A percentile compares a stretch with the other conserved stretches of the same genome.
Conservation (phyloP, 805 yeast species). For the Hanseniaspora clermontiae region DNA sequence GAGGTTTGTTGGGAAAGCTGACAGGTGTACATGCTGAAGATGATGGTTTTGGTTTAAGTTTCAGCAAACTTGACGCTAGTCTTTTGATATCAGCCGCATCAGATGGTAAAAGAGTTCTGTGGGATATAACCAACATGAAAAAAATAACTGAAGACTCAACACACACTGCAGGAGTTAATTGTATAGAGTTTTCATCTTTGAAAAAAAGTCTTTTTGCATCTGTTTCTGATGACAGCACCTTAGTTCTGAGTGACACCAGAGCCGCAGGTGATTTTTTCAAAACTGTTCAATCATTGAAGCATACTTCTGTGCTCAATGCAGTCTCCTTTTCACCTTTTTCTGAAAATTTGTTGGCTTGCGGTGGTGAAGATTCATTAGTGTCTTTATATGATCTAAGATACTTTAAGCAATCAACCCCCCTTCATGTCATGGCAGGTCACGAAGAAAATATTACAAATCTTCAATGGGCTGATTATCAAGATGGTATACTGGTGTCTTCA, state of each 20-base stretch:
- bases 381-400: constrained; percentile 53
- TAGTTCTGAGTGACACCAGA: constrained; percentile 46
- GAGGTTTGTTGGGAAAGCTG: constrained; percentile 26
- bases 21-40: constrained; percentile 37
- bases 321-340: constrained; percentile 55
- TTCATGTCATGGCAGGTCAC: constrained; percentile 74
- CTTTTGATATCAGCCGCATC: constrained; percentile 51
- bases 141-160: constrained; percentile 21
- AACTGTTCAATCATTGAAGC: constrained; percentile 18
- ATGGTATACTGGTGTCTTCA: constrained; percentile 66
- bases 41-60: constrained; percentile 65
- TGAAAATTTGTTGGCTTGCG: constrained; percentile 48
- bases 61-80: constrained; percentile 42
- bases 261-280: constrained; percentile 19
- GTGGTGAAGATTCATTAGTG: constrained; percentile 55
- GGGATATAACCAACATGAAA: constrained; percentile 34
- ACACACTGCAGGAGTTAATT: constrained; percentile 51
- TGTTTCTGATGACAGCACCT: constrained; percentile 56
- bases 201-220: constrained; percentile 47
- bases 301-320: constrained; percentile 41
- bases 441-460: constrained; percentile 56
- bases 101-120: constrained; percentile 49
- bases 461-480: constrained; percentile 67
- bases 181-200: constrained; percentile 57
- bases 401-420: constrained; percentile 27